Evolutionary conservation across 1,284 basidiomycete genomes (phyloP).

Genomic region (Pterula multifida): DNA sequence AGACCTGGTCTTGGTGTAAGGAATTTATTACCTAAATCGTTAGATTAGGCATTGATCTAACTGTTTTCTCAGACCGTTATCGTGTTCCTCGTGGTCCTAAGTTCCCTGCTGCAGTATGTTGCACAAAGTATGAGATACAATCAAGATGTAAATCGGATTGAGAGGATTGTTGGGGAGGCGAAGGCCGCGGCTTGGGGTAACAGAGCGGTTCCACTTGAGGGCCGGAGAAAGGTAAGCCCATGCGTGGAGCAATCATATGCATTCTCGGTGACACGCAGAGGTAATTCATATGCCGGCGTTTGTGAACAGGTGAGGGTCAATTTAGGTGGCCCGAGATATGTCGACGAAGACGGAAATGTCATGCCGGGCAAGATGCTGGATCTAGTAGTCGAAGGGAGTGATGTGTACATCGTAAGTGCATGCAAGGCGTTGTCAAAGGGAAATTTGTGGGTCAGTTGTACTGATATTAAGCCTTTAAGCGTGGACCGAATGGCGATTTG

Average conservation of each 20-base stretch:
- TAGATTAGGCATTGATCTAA: slow-evolving; percentile 8
- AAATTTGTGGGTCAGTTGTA: slow-evolving; percentile 3
- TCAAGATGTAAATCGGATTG: slow-evolving; percentile 59
- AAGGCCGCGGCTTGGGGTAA: slow-evolving; percentile 65
- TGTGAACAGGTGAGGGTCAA: slow-evolving; percentile 52
- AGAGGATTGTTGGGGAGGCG: slow-evolving; percentile 53
- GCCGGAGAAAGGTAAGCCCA: slow-evolving; percentile 49
- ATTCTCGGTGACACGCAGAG: no score
- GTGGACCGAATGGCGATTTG: slow-evolving; percentile 38
- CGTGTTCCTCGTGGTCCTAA: slow-evolving; percentile 62
- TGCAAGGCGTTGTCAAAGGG: background rate
- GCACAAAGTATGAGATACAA: slow-evolving; percentile 69
- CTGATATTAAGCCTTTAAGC: slow-evolving; percentile 17
- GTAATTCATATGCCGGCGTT: no score
- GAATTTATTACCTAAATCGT: background rate
- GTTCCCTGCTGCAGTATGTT: slow-evolving; percentile 69
- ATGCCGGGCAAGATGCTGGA: slow-evolving; percentile 45
- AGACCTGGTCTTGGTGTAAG: slow-evolving; percentile 73
- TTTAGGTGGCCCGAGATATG: slow-evolving; percentile 38
- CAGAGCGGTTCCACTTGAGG: slow-evolving; percentile 45
- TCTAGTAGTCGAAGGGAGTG: slow-evolving; percentile 63
- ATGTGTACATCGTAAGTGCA: slow-evolving; percentile 59
- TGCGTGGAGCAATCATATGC: background rate
- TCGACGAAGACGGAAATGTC: slow-evolving; percentile 44
- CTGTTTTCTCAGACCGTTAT: slow-evolving; percentile 45